phyloP scores from a whole-genome alignment of 768 basidiomycete species.

The Phanerodontia chrysosporium region DNA sequence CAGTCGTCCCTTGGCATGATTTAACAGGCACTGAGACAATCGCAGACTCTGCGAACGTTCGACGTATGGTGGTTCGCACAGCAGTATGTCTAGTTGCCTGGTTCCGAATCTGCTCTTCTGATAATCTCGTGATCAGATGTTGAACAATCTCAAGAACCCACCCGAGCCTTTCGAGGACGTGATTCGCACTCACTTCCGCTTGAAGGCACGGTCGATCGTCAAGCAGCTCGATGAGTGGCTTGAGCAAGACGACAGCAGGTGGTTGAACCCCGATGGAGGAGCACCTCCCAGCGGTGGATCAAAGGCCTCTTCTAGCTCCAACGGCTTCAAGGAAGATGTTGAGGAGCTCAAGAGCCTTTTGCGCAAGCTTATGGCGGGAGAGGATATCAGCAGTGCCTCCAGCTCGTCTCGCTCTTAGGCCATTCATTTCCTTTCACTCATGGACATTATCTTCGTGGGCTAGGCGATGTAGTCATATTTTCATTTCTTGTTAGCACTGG shows the following conservation, averaged over 20 bases:
- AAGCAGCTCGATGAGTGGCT: constrained; percentile 81
- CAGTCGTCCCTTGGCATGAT: neutral
- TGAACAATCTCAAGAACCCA: constrained; percentile 75
- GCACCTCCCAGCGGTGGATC: neutral
- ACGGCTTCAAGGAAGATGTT: constrained; percentile 65
- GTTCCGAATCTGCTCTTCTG: no score
- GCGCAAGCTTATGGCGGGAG: constrained; percentile 30
- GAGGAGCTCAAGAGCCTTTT: constrained; percentile 65
- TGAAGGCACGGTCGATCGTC: constrained; percentile 70
- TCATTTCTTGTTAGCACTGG: neutral
- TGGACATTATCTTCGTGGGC: neutral
- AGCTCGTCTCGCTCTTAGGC: neutral
- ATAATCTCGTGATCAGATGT: constrained; percentile 62
- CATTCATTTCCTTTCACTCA: neutral
- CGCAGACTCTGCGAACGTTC: constrained; percentile 85
- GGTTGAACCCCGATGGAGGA: constrained; percentile 41
- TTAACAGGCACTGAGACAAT: constrained; percentile 11
- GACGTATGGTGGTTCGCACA: constrained; percentile 87
- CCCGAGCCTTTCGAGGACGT: constrained; percentile 86
- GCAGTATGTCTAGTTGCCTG: constrained; percentile 48
- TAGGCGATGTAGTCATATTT: neutral
- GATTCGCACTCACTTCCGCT: constrained; percentile 84
- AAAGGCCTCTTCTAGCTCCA: constrained; percentile 23
- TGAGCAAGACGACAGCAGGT: constrained; percentile 64
- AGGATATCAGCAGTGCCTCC: constrained; percentile 1